Base-by-base conservation (phyloP, 495 filamentous ascomycete species). In the Darksidea phi region DNA sequence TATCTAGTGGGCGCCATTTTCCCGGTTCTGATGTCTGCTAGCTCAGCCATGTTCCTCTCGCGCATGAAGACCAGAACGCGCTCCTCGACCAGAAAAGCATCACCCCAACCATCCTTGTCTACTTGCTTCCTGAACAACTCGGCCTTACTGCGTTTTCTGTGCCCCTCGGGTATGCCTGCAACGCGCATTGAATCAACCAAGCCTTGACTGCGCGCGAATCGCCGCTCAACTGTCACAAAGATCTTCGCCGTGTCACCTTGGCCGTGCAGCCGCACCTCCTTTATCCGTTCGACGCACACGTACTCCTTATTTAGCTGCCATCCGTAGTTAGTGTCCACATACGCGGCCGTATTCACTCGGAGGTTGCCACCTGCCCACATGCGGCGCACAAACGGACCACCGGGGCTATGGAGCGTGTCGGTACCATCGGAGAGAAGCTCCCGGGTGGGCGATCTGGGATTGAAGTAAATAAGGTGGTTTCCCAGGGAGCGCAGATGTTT, bases 221-320 rank as follows among this genome's bases (percentile, higher is more conserved):
- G 11, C 48, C 84, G 74, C 59, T 85, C 78, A 55, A 86, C 81
- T 0, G 71, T 77, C 24, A 87, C 84, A 54, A 82, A 79, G 1
- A 86, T 72, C 67, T 84, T 88, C 69, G 85, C 83, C 12, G 80
- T 71, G 1, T 80, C 83, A 45, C 72, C 73, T 23, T 61, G 61
- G 12, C 85, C 86, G 63, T 82, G 84, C 34, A 82, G 62, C 7
- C 75, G 70, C 47, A 90, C 81, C 57, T 85, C 79, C 23, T 75
- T 78, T 47, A 94, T 86, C 0, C 69, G 72, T 76, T 95, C 90
- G 15, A 80, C 66, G 51, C 89, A 90, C 20, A 84, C 76, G 2
- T 73, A 81, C 2, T 73, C 63, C 24, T 46, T 8, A 1, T n/a
- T 12, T n/a, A 20, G 50, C 78, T 81, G 20, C 28, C n/a, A 18